A percentile compares a stretch with the other conserved stretches of the same genome.
phyloP scores from a whole-genome alignment of 73 alveolate species.

The Paramecium biaurelia region DNA sequence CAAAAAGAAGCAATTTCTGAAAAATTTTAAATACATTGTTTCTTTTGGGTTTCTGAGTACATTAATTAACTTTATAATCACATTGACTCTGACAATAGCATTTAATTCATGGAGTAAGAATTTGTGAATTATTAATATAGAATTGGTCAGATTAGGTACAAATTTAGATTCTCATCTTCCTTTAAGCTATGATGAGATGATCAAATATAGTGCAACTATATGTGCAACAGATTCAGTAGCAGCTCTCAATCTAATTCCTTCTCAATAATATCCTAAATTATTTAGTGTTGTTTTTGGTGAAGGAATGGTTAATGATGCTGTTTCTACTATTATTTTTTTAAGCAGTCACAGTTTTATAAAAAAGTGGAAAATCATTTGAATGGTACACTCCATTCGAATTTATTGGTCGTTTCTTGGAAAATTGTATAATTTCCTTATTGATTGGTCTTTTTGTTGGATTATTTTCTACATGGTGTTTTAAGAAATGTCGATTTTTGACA shows the following conservation, averaged over 20 bases:
- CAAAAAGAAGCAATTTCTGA: constrained; percentile 46
- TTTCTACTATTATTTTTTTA: constrained; percentile 82
- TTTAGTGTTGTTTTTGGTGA: constrained; percentile 94
- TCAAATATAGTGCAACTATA: constrained; percentile 72
- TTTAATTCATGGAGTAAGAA: constrained; percentile 9
- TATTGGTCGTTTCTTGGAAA: constrained; percentile 37
- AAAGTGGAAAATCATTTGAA: background rate
- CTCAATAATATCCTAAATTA: constrained; percentile 85
- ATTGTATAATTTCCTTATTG: constrained; percentile 29
- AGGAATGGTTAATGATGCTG: constrained; percentile 95
- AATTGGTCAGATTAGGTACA: constrained; percentile 38
- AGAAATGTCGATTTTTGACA: constrained; percentile 66
- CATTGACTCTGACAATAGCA: constrained; percentile 40
- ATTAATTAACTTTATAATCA: constrained; percentile 19
- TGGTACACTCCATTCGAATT: constrained; percentile 43
- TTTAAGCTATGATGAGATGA: constrained; percentile 7
- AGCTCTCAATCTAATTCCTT: constrained; percentile 85
- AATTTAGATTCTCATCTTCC: background rate
- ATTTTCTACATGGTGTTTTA: constrained; percentile 71
- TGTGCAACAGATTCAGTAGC: constrained; percentile 95
- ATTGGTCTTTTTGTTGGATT: constrained; percentile 69
- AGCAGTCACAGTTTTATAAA: background rate
- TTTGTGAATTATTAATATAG: background rate
- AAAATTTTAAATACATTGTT: constrained; percentile 47
- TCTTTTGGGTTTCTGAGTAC: constrained; percentile 56